These are phyloP conservation scores for Aspergillus melleus DNA, from an alignment of 2,329 filamentous ascomycete genomes.

Conservation along the genomic window DNA sequence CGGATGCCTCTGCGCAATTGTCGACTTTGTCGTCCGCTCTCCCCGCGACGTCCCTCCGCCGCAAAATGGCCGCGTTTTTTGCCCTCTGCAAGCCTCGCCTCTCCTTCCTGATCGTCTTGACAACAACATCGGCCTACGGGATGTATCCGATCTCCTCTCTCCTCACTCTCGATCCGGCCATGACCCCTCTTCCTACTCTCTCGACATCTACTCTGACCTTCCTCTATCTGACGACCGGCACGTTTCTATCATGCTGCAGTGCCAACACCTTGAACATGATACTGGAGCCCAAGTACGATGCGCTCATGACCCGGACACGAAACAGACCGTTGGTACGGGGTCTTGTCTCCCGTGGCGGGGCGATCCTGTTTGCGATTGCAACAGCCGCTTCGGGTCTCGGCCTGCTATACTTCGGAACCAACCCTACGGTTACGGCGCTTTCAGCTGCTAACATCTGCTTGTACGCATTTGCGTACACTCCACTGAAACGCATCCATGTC, in stretches of 20 bases:
- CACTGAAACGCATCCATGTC: conserved; percentile 80
- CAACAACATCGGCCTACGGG: conserved; percentile 86
- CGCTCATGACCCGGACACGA: conserved; percentile 87
- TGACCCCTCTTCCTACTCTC: conserved; percentile 59
- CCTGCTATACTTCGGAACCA: conserved; percentile 84
- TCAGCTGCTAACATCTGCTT: conserved; percentile 82
- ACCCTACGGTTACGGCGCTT: conserved; percentile 85
- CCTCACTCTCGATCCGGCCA: conserved; percentile 77
- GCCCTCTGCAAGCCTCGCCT: conserved; percentile 94
- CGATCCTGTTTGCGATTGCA: conserved; percentile 74
- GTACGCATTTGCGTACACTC: conserved; percentile 91
- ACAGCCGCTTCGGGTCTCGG: conserved; percentile 69
- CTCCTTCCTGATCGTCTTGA: conserved; percentile 85
- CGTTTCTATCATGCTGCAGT: conserved; percentile 81
- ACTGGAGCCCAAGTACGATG: conserved; percentile 86
- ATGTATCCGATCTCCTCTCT: conserved; percentile 90
- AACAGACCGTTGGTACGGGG: conserved; percentile 85
- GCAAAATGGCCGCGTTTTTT: conserved; percentile 76
- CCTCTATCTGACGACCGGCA: conserved; percentile 86
- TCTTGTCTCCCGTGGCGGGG: conserved; percentile 70
- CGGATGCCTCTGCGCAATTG: conserved; percentile 62
- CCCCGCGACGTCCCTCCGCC: conserved; percentile 58
- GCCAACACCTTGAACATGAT: conserved; percentile 98
- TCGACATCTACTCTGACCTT: conserved; percentile 78
- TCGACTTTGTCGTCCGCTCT: conserved; percentile 58